A percentile compares a stretch with the other conserved stretches of the same genome.
Evolutionary conservation across 2,329 filamentous ascomycete species (phyloP).

Genomic region (Microascus cirrosus): DNA sequence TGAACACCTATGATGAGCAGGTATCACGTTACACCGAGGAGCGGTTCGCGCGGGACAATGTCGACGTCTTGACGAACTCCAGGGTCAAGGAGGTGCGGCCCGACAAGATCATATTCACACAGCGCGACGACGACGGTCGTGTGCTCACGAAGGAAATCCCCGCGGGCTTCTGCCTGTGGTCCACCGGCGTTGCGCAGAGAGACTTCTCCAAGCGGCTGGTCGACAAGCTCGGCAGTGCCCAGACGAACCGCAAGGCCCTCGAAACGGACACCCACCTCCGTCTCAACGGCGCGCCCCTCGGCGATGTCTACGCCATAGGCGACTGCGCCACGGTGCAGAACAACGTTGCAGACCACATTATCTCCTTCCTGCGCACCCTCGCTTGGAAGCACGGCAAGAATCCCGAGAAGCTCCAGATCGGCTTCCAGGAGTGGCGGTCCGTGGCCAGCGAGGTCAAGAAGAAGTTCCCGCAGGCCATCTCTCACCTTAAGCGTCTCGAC

Average conservation of each 20-base stretch:
- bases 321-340: constrained; percentile 97
- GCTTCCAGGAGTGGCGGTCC: constrained; percentile 77
- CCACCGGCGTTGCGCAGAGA: constrained; percentile 84
- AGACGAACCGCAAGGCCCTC: constrained; percentile 83
- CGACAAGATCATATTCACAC: constrained; percentile 82
- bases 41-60: constrained; percentile 79
- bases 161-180: constrained; percentile 95
- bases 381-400: constrained; percentile 90
- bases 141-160: constrained; percentile 84
- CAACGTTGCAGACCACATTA: constrained; percentile 84
- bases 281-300: constrained; percentile 75
- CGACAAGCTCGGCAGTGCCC: constrained; percentile 59
- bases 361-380: constrained; percentile 77
- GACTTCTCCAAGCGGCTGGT: constrained; percentile 69
- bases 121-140: constrained; percentile 63
- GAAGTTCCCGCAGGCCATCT: constrained; percentile 81
- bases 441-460: constrained; percentile 76
- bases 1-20: constrained; percentile 96
- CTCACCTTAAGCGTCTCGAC: constrained; percentile 81
- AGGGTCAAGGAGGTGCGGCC: constrained; percentile 78
- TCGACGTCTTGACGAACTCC: constrained; percentile 86
- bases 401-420: constrained; percentile 76
- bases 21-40: constrained; percentile 87
- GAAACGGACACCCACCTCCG: constrained; percentile 93
- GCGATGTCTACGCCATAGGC: constrained; percentile 92